Evolutionary conservation across 176 grass and related monocot species (phyloP).

Genomic region (Chrysopogon serrulatus): DNA sequence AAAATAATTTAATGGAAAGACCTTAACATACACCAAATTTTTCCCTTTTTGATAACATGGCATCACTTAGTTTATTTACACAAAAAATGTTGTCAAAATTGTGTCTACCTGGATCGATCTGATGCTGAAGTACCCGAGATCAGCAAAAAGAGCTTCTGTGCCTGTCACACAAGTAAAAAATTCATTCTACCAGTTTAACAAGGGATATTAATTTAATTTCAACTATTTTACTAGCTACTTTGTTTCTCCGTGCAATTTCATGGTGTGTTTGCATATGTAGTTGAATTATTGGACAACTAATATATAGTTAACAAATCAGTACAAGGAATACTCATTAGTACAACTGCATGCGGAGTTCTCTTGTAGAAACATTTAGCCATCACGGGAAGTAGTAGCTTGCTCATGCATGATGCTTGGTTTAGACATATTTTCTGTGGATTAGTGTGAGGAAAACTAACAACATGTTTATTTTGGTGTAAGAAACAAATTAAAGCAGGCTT

Average conservation of each 20-base stretch:
- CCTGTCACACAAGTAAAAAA: conserved; percentile 31
- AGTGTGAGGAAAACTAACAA: not conserved
- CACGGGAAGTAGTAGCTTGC: not conserved
- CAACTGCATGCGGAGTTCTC: no score
- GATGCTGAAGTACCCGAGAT: conserved; percentile 67
- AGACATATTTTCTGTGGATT: not conserved
- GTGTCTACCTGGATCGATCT: conserved; percentile 55
- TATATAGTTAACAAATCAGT: not conserved
- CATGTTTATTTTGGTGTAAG: not conserved
- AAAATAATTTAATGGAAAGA: not conserved
- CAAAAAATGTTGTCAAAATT: not conserved
- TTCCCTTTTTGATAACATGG: not conserved
- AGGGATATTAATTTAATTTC: not conserved
- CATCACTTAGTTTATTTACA: not conserved
- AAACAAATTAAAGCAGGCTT: not conserved
- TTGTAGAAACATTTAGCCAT: not conserved
- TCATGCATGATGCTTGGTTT: not conserved
- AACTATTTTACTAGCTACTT: not conserved
- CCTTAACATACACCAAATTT: not conserved
- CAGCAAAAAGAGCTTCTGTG: conserved; percentile 76
- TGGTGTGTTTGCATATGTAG: not conserved
- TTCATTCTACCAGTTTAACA: not conserved
- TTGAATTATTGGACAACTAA: not conserved
- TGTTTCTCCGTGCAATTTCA: not conserved
- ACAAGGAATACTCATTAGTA: not conserved